Base-by-base conservation (phyloP, 805 yeast genomes). In the Candida silvicultrix region DNA sequence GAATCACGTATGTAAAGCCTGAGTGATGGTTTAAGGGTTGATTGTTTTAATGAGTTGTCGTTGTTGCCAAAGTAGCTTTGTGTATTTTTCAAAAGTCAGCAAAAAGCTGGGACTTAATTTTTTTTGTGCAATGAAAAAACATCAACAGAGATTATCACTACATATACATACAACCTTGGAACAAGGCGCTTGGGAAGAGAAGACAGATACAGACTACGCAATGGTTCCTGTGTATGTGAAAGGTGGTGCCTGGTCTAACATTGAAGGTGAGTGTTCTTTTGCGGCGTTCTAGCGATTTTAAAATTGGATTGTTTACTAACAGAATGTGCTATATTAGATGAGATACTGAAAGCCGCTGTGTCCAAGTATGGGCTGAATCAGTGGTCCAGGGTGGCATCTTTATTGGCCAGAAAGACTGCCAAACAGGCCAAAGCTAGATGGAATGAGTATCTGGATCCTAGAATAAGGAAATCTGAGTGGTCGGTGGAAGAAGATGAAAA, bases 291-390 rank as follows among this genome's bases (percentile, higher is more conserved):
- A n/a, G n/a, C n/a, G n/a, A n/a, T n/a, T n/a, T n/a, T n/a, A n/a
- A n/a, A 10, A 8, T 5, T 7, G 38, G n/a, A n/a, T 12, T n/a
- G 5, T 19, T 3, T 38, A 47, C 51, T 51, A 47, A 49, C 51
- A 18, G 76, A 52, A 4, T 16, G 28, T 6, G 19, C 21, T 20
- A 23, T n/a, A n/a, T n/a, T 28, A 52, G 99, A 94, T 64, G 92
- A 89, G 63, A 84, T 94, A 39, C 69, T 92, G 38, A 82, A 83
- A 52, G 96, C 97, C 0, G 97, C 97, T 1, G 86, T 94, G 2
- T 77, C 94, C 36, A 94, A 92, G 60, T 92, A 92, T 63, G 99
- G 99, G 0, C 70, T 89, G 18, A 89, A 87, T 55, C 97, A 94
- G 58, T 92, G 99, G 99, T 76, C 94, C 14, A 77, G 97, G 43